Base-by-base conservation (phyloP, 2,329 filamentous ascomycete genomes). In the Cladosporium sp. region DNA sequence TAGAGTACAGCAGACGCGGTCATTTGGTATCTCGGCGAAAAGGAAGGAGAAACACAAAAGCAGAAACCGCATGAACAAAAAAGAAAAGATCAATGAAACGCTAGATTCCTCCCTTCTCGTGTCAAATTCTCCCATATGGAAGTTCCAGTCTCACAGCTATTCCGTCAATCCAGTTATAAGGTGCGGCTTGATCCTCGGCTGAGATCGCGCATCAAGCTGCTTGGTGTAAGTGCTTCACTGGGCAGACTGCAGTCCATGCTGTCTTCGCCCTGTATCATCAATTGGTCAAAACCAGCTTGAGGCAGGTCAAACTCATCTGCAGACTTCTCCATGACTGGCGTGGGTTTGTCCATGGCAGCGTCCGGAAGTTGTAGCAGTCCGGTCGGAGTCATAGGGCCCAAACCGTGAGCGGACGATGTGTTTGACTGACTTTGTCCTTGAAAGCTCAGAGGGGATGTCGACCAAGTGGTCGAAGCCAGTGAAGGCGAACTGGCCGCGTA, bases 401-500 rank as follows among this genome's bases (percentile, higher is more conserved):
- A 14, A 4, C 57, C 55, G 21, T 52, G 44, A 2, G 34, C 51
- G 18, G 44, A 41, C 18, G 32, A 34, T 11, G 12, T 15, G 12
- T 60, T 41, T 4, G 41, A 5, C 41, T 32, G 28, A 10, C 18
- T 18, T 2, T 59, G 63, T 18, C 62, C 52, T 26, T 59, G 54
- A 44, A 65, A 65, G 15, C 64, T 65, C 15, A 60, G 7, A 12
- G 64, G 64, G 14, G 64, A 65, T 6, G 64, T 34, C 2, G 64
- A 52, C 55, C 55, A 59, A 6, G 58, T 18, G 11, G 64, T 55
- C 2, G 64, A 65, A 12, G 49, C 41, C 36, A 60, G 28, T 0
- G 64, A 65, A 15, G 64, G 64, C 11, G 64, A 65, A 34, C 55
- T 59, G n/a, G 64, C 44, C 1, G 64, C 58, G 47, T 59, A 65